Conservation (phyloP, 805 yeast species). For the Millerozyma acaciae region DNA sequence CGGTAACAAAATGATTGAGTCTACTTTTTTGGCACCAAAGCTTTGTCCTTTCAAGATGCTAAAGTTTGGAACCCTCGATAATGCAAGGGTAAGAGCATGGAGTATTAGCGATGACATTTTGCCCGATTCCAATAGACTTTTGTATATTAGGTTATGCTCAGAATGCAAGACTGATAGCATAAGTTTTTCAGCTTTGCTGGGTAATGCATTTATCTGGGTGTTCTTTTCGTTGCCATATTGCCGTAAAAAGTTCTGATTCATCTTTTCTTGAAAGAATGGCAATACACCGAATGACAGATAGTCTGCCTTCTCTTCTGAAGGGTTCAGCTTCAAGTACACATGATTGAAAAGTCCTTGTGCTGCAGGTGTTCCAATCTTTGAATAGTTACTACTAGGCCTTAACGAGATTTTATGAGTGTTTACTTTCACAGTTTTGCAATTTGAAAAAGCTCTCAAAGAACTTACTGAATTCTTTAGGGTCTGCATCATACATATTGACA, state of each 20-base stretch:
- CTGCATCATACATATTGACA: too few relatives aligned
- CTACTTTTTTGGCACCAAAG: slow-evolving; percentile 11
- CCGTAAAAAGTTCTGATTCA: too few relatives aligned
- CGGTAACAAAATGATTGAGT: slow-evolving; percentile 23
- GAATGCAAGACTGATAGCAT: slow-evolving; percentile 16
- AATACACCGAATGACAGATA: slow-evolving; percentile 19
- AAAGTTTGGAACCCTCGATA: slow-evolving; percentile 17
- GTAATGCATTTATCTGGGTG: slow-evolving; percentile 14
- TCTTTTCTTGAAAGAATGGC: slow-evolving; percentile 19
- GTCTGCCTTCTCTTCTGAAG: slow-evolving; percentile 9
- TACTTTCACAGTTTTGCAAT: too few relatives aligned
- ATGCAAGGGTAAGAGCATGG: slow-evolving; percentile 16
- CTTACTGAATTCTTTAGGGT: too few relatives aligned
- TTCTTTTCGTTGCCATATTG: too few relatives aligned
- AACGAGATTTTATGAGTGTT: too few relatives aligned
- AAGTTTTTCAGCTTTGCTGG: slow-evolving; percentile 18
- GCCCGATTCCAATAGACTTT: slow-evolving; percentile 14
- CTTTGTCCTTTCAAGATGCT: slow-evolving; percentile 8
- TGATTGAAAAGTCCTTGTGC: not conserved
- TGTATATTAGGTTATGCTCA: slow-evolving; percentile 11
- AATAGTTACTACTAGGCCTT: too few relatives aligned
- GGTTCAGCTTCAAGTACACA: slow-evolving; percentile 7
- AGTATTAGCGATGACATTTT: slow-evolving; percentile 14
- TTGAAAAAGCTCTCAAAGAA: too few relatives aligned
- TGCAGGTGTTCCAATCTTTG: too few relatives aligned